phyloP scores from a whole-genome alignment of 2,329 filamentous ascomycete genomes.

The Colletotrichum simmondsii region DNA sequence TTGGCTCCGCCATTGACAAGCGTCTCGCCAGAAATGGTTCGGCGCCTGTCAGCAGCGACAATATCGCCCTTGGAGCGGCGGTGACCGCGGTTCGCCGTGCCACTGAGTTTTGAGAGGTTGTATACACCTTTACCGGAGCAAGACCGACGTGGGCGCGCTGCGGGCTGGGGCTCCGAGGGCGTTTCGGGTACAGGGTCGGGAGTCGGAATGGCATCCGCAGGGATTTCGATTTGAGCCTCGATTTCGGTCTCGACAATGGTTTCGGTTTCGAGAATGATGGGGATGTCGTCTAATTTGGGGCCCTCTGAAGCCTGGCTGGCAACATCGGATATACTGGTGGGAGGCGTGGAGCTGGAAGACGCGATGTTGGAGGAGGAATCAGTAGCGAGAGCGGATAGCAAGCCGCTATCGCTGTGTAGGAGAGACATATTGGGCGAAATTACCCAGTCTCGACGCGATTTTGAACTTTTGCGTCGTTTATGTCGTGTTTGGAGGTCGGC shows the following conservation, averaged over 20 bases:
- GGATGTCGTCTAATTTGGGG: conserved; percentile 47
- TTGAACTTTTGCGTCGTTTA: conserved; percentile 1
- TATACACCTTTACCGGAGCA: conserved; percentile 70
- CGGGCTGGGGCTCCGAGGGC: conserved; percentile 40
- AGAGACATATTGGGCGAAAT: conserved; percentile 42
- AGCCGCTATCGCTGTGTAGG: conserved; percentile 42
- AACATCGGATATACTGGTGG: conserved; percentile 73
- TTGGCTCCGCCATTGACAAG: conserved; percentile 41
- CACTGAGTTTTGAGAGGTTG: conserved; percentile 72
- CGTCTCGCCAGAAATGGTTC: conserved; percentile 57
- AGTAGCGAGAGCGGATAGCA: conserved; percentile 42
- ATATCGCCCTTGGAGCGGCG: conserved; percentile 63
- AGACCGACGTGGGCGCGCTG: conserved; percentile 63
- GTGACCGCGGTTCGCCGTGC: conserved; percentile 70
- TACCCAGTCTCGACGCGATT: conserved; percentile 34
- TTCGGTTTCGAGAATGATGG: conserved; percentile 33
- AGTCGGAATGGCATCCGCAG: not conserved
- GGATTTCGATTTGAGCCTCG: conserved; percentile 29
- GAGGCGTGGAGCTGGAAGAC: conserved; percentile 71
- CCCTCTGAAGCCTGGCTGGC: conserved; percentile 64
- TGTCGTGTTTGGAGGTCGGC: not conserved
- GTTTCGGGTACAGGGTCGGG: conserved; percentile 22
- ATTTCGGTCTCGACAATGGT: conserved; percentile 23
- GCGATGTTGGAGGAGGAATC: conserved; percentile 63
- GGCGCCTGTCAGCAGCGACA: conserved; percentile 52